Base-by-base conservation (phyloP, 1,139 yeast genomes). In the Candida gigantensis region DNA sequence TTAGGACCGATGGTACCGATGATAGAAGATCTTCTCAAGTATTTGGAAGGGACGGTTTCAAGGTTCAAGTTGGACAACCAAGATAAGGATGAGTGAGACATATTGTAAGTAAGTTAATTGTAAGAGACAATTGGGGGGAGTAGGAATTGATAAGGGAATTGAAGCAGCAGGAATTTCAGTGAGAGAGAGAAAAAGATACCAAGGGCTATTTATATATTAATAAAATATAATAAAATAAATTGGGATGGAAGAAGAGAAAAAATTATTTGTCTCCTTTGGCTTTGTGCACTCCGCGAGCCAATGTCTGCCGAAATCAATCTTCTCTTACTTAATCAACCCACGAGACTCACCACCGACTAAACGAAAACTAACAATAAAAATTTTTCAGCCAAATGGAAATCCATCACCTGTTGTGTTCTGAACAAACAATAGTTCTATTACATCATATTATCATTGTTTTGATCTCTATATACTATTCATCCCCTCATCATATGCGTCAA, bases 1-100 rank as follows among this genome's bases (percentile, higher is more conserved):
- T 88, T 89, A 58, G 99, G 99, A 55, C 89, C 98, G 67, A 92
- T 92, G 55, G 98, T 92, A 63, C 98, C 97, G 58, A 92, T 90
- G 70, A 92, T 92, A 46, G 97, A 84, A 43, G 96, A 84, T 68
- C 97, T 88, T 74, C 98, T 92, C 64, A 79, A 76, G 62, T 81
- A 82, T 66, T 81, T 78, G 63, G 85, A 87, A 45, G 97, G 96
- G 55, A 88, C 81, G 52, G 75, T 77, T 48, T 78, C 67, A 54
- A 84, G 79, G 71, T 92, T 84, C 62, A 92, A 79, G 54, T 80
- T 69, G 55, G 90, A 77, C 68, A 92, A 80, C 97, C 98, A 92
- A 49, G 65, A 52, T 55, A 72, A 60, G 38, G 74, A 51, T 13
- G 65, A 53, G 45, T 58, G 46, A 27, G 66, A 59, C 66, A 60